Evolutionary conservation across 352 stramenopile species (phyloP).

Genomic region (Phytophthora ohioensis): DNA sequence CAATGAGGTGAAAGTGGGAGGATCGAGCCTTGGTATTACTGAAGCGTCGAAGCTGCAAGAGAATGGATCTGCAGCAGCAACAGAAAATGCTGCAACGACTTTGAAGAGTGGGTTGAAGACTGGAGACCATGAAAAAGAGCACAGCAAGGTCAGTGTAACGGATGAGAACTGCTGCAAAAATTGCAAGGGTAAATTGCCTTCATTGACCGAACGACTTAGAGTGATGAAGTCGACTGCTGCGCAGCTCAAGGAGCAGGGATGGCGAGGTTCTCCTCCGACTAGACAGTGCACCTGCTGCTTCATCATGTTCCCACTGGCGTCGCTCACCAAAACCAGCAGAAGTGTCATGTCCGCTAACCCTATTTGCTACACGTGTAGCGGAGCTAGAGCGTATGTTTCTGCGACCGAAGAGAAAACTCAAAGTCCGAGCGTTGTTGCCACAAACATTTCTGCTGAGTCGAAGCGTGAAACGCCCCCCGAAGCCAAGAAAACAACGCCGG

Average conservation of each 20-base stretch:
- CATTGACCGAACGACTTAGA: neutral
- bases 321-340: constrained; percentile 6
- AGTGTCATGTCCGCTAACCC: constrained; percentile 1
- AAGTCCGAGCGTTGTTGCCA: neutral
- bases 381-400: neutral
- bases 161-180: constrained; percentile 16
- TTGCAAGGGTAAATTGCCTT: constrained; percentile 9
- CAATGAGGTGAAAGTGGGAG: neutral
- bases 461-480: neutral
- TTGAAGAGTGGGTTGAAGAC: neutral
- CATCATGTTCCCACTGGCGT: constrained; percentile 16
- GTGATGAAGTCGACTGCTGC: constrained; percentile 6
- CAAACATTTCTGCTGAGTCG: neutral
- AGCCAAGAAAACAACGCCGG: neutral
- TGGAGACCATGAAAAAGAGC: neutral
- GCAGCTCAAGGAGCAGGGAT: constrained; percentile 7
- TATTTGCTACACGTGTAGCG: constrained; percentile 10
- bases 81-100: neutral
- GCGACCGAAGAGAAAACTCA: neutral
- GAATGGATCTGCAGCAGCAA: neutral
- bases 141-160: neutral
- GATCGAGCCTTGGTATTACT: neutral
- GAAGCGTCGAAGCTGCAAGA: neutral
- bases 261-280: neutral
- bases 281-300: constrained; percentile 20